Conservation (phyloP, 495 filamentous ascomycete species). For the Tuber calosporum region DNA sequence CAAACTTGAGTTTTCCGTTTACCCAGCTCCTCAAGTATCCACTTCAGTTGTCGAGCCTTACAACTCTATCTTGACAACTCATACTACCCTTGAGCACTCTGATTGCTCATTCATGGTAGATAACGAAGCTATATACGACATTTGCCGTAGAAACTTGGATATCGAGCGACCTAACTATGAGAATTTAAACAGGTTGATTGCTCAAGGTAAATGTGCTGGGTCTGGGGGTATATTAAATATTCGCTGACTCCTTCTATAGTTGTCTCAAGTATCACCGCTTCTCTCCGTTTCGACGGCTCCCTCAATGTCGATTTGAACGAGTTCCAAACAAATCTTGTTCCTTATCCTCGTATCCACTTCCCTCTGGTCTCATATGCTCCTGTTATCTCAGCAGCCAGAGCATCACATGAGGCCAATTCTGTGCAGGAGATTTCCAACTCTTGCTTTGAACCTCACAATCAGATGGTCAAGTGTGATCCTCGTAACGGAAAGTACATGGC, state of each 20-base stretch:
- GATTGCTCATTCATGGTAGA: constrained; percentile 91
- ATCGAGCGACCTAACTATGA: constrained; percentile 80
- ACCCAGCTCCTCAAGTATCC: constrained; percentile 76
- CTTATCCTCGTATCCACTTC: constrained; percentile 87
- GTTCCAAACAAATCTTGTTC: constrained; percentile 92
- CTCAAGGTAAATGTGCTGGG: constrained; percentile 50
- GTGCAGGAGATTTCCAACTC: constrained; percentile 59
- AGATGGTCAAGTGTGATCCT: constrained; percentile 92
- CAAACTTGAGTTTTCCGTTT: constrained; percentile 88
- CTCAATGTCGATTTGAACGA: constrained; percentile 90
- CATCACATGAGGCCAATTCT: constrained; percentile 71
- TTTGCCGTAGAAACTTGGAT: constrained; percentile 81
- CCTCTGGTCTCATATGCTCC: constrained; percentile 84
- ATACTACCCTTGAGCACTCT: constrained; percentile 88
- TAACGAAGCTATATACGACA: constrained; percentile 89
- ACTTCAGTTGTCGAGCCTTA: constrained; percentile 89
- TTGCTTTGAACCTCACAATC: constrained; percentile 88
- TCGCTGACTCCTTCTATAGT: constrained; percentile 45
- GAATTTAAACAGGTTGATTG: constrained; percentile 84
- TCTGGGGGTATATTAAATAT: neutral
- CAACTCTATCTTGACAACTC: constrained; percentile 83
- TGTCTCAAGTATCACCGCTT: constrained; percentile 85
- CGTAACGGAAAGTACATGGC: constrained; percentile 94
- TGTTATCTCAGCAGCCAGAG: constrained; percentile 72
- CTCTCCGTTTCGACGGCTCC: constrained; percentile 80